These are phyloP conservation scores for Salix udensis DNA, from an alignment of 345 rosid genomes.

Conservation along the genomic window DNA sequence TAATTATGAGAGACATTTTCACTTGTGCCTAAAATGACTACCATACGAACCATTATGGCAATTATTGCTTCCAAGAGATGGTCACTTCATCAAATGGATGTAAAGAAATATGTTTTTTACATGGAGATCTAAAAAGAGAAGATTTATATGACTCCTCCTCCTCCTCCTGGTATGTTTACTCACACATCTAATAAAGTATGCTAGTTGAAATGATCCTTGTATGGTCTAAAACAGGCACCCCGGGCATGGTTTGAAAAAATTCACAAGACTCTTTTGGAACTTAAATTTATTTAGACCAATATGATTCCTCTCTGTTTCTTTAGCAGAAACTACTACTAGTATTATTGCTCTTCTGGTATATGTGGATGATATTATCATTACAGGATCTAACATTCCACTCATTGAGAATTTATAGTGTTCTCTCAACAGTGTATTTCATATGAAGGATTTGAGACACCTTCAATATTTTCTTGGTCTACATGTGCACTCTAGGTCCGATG, in stretches of 20 bases:
- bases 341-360: neutral
- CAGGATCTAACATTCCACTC: neutral
- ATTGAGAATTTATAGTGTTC: neutral
- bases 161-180: neutral
- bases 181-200: too few species aligned
- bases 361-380: neutral
- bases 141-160: neutral
- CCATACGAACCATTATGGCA: neutral
- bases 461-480: neutral
- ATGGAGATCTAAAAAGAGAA: neutral
- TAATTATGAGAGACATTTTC: neutral
- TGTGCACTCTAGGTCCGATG: too few species aligned
- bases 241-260: neutral
- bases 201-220: neutral
- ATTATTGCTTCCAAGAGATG: neutral
- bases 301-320: neutral
- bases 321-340: neutral
- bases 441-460: neutral
- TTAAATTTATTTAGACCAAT: neutral
- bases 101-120: neutral
- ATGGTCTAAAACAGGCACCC: neutral
- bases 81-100: neutral
- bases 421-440: neutral
- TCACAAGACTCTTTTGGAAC: neutral
- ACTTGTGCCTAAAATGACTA: neutral